Evolutionary conservation across 768 basidiomycete genomes (phyloP).

Genomic region (Pleurotus djamor): DNA sequence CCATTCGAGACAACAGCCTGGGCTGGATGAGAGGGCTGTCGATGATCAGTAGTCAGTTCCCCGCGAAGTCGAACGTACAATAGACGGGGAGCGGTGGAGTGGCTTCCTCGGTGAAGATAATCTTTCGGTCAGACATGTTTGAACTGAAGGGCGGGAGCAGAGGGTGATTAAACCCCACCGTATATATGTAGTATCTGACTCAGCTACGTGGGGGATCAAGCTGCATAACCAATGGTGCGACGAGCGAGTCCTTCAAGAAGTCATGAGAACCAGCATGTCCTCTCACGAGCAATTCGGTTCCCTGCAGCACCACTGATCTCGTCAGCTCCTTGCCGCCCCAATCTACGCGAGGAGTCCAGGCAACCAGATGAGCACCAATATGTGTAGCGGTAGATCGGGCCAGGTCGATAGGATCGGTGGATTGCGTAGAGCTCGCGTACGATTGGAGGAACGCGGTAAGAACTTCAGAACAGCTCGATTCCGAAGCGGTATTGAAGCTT

Average conservation of each 20-base stretch:
- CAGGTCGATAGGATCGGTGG: constrained; percentile 21
- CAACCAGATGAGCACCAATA: constrained; percentile 53
- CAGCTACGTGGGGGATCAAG: background rate
- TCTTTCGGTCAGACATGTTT: no score
- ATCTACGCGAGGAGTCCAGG: constrained; percentile 42
- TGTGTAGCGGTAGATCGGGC: constrained; percentile 40
- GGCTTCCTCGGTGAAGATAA: no score
- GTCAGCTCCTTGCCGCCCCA: constrained; percentile 52
- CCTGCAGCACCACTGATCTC: constrained; percentile 47
- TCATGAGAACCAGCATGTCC: constrained; percentile 24
- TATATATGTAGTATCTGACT: background rate
- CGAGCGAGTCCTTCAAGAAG: constrained; percentile 22
- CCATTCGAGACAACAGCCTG: no score
- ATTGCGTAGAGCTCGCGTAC: constrained; percentile 31
- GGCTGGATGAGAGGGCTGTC: no score
- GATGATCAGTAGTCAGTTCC: no score
- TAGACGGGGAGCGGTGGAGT: no score
- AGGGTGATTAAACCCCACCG: background rate
- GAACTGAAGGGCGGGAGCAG: background rate
- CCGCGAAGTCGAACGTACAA: no score
- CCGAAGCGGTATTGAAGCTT: constrained; percentile 41
- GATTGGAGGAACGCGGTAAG: constrained; percentile 41
- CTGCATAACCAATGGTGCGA: constrained; percentile 17
- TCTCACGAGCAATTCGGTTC: constrained; percentile 40
- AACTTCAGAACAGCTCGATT: constrained; percentile 30